Base-by-base conservation (phyloP, 371 early-diverging fungal genomes). In the Choanephora cucurbitarum region DNA sequence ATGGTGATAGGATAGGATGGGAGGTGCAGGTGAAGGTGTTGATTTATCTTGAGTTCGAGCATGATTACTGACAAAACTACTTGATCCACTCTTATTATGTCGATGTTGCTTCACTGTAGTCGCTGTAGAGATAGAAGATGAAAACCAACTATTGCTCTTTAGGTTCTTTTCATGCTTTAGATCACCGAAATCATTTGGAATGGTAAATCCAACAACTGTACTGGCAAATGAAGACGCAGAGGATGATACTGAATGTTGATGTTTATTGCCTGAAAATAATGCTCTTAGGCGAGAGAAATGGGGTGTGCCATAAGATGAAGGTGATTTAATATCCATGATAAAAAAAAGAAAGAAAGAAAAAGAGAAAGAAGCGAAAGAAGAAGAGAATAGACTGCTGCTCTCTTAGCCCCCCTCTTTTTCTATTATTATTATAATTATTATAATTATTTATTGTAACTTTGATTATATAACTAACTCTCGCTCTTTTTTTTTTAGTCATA, bases 141-240 rank as follows among this genome's bases (percentile, higher is more conserved):
- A 53, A 48, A 67, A 62, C 67, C 67, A 67, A 40, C 67, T 62
- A 18, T 55, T 58, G 44, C 59, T 58, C 18, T 62, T 67, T 13
- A 54, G 14, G 4, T 39, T 44, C 23, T 57, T 58, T 52, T 58
- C 58, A 48, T 58, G 55, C 10, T 60, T 55, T 23, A 66, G 40
- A 52, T 61, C 52, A 1, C 62, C 67, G 55, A 62, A 67, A 55
- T 67, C 62, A 44, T 67, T 58, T 1, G 67, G 67, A 40, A 67
- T 10, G 7, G 50, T 47, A 21, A 61, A 61, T 1, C 37, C 57
- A 10, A 57, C 52, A 1, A 57, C 43, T 3, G 62, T 55, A 18
- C 51, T 41, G 5, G 47, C 23, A 19, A 24, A 21, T 34, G 58
- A 50, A 4, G 40, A n/a, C 2, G 58, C 28, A 18, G 49, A 48